Conservation (phyloP, 2,329 filamentous ascomycete species). For the Biscogniauxia mediterranea region DNA sequence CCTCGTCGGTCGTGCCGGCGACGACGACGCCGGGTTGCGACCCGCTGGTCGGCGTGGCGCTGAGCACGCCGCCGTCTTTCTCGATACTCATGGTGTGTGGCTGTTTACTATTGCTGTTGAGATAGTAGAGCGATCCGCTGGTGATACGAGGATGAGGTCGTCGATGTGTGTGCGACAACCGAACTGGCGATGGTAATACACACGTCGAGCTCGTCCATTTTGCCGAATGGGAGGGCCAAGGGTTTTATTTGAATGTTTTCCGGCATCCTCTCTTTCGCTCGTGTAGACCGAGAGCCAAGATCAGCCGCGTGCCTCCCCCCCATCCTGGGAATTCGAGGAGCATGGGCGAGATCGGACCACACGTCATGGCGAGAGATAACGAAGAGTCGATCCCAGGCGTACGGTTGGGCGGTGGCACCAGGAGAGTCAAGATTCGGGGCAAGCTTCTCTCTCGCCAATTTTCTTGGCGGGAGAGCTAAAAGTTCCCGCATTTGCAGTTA, state of each 20-base stretch:
- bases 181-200: too few relatives aligned
- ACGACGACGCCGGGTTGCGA: slow-evolving; percentile 7
- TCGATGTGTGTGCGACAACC: too few relatives aligned
- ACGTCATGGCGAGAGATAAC: slow-evolving; percentile 2
- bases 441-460: neutral
- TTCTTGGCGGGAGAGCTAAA: neutral
- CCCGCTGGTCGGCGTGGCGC: slow-evolving; percentile 1
- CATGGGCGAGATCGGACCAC: neutral
- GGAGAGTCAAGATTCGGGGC: neutral
- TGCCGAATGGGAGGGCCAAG: too few relatives aligned
- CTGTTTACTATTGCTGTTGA: neutral
- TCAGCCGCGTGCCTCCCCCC: neutral
- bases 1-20: neutral
- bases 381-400: neutral
- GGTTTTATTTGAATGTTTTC: neutral
- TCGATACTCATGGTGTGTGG: slow-evolving; percentile 3
- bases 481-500: neutral
- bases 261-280: neutral
- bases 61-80: slow-evolving; percentile 5
- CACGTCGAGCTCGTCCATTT: too few relatives aligned
- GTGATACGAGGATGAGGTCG: too few relatives aligned
- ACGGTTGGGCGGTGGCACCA: neutral
- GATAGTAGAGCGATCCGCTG: too few relatives aligned
- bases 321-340: neutral
- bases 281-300: neutral